Base-by-base conservation (phyloP, 2,329 filamentous ascomycete genomes). In the Botrytis aclada region DNA sequence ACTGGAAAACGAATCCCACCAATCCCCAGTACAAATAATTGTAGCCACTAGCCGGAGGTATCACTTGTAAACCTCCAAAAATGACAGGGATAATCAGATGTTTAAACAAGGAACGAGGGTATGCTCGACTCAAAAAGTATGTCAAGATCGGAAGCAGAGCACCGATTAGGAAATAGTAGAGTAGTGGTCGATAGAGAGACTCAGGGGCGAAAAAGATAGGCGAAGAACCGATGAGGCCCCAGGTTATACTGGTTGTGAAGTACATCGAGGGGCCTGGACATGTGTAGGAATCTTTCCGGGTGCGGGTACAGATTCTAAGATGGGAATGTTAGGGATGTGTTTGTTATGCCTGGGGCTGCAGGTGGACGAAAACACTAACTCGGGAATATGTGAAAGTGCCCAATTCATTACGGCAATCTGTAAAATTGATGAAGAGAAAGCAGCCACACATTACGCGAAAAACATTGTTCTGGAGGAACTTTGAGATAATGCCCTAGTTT, bases 71-170 rank as follows among this genome's bases (percentile, higher is more conserved):
- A 39, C 89, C 90, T 67, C 90, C 90, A 79, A 91, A 92, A 76
- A 94, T 87, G 66, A 93, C 84, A 0, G 91, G 92, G 20, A 88
- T 87, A 81, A 86, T 91, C 76, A 94, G 84, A 80, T 90, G 93
- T 73, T 89, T 87, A 82, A 89, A 87, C 20, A 87, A 82, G 9
- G 86, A 88, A 77, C 85, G 87, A 47, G 90, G 90, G 79, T 86
- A 93, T 67, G 84, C 83, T 54, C 90, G 87, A 5, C 90, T 72
- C 10, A 79, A 47, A n/a, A 84, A 18, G 77, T 84, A 93, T 73
- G 91, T 88, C 18, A 88, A 74, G 29, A 93, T 79, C 4, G 91
- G 91, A 0, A 89, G 82, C 7, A 88, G 67, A 82, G 80, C 25
- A 84, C 86, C 87, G 8, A 87, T 76, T 2, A 86, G 85, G 75